These are phyloP conservation scores for Sugiyamaella sp. DNA, from an alignment of 1,139 yeast species.

Conservation along the genomic window DNA sequence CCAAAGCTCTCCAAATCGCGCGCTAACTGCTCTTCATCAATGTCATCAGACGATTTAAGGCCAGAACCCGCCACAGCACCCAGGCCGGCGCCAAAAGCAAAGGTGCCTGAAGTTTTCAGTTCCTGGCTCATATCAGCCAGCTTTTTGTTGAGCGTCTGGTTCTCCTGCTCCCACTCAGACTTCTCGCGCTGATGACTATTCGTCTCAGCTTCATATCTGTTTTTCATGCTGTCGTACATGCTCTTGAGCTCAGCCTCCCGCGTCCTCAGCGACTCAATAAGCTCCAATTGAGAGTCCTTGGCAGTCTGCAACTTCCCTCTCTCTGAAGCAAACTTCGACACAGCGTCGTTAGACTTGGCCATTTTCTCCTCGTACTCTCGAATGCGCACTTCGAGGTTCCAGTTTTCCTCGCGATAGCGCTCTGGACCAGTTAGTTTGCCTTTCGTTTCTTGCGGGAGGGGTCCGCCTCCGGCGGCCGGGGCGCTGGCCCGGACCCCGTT, in stretches of 20 bases:
- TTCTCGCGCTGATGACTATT: slow-evolving; percentile 30
- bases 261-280: slow-evolving; percentile 38
- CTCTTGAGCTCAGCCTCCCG: slow-evolving; percentile 37
- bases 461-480: too few species aligned
- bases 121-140: slow-evolving; percentile 28
- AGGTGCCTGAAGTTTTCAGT: slow-evolving; percentile 5
- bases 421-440: slow-evolving; percentile 35
- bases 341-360: slow-evolving; percentile 33
- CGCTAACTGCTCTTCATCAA: slow-evolving; percentile 32
- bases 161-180: slow-evolving; percentile 35
- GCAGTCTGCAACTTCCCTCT: slow-evolving; percentile 34
- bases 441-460: too few species aligned
- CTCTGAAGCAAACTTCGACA: slow-evolving; percentile 36
- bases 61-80: slow-evolving; percentile 24
- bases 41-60: slow-evolving; percentile 28
- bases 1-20: slow-evolving; percentile 13
- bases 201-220: slow-evolving; percentile 32
- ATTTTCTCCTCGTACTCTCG: slow-evolving; percentile 54
- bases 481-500: too few species aligned
- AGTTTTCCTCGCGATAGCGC: slow-evolving; percentile 66
- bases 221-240: slow-evolving; percentile 35
- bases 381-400: slow-evolving; percentile 72
- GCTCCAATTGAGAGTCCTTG: slow-evolving; percentile 38
- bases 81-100: slow-evolving; percentile 8
- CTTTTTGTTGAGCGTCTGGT: slow-evolving; percentile 29